phyloP scores from a whole-genome alignment of 2,329 filamentous ascomycete species.

The Corynespora cassiicola region DNA sequence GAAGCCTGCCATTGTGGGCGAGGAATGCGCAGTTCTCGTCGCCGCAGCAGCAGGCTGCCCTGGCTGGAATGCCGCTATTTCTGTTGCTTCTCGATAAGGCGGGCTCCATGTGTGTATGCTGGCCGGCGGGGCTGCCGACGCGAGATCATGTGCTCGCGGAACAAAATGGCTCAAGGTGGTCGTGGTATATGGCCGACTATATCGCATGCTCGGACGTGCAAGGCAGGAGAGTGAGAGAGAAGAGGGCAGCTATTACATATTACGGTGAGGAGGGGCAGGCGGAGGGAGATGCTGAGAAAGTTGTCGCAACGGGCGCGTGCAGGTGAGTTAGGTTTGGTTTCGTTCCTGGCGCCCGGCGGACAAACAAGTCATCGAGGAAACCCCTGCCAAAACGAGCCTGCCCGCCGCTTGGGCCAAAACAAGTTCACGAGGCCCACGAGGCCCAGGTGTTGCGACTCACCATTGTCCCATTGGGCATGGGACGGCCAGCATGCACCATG shows the following conservation, averaged over 20 bases:
- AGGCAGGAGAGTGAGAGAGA: conserved; percentile 1
- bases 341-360: no score
- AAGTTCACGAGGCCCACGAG: no score
- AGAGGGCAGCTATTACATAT: no score
- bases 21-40: conserved; percentile 79
- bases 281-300: not conserved
- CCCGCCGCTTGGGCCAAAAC: no score
- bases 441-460: no score
- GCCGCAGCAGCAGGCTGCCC: conserved; percentile 79
- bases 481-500: no score
- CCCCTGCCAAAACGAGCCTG: no score
- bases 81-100: conserved; percentile 13
- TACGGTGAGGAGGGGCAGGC: no score
- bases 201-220: conserved; percentile 30
- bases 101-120: conserved; percentile 16
- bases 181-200: conserved; percentile 7
- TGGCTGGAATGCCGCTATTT: conserved; percentile 40
- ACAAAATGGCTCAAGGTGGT: conserved; percentile 1
- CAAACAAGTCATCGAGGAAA: no score
- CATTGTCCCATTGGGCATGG: no score
- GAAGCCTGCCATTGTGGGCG: conserved; percentile 76
- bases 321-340: no score
- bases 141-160: conserved; percentile 3
- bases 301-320: no score
- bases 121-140: conserved; percentile 22